Evolutionary conservation across 306 rosid genomes (phyloP).

Genomic region (Neltuma alba): DNA sequence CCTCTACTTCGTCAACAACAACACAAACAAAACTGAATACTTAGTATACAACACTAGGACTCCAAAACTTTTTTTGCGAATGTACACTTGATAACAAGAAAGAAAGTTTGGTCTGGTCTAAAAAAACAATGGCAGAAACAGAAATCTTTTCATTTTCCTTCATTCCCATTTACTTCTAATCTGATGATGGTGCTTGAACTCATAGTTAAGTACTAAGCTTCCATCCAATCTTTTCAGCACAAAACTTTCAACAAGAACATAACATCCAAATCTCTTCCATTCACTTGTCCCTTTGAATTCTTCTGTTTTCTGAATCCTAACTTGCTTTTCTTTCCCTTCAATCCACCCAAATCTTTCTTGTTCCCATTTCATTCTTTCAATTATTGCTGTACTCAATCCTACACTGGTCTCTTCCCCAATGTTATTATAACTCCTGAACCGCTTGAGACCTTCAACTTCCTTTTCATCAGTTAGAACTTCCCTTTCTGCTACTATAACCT

Average conservation of each 20-base stretch:
- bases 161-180: constrained; percentile 66
- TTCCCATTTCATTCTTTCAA: constrained; percentile 70
- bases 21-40: constrained; percentile 32
- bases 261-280: constrained; percentile 70
- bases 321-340: constrained; percentile 40
- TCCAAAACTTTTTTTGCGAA: not conserved
- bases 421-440: constrained; percentile 52
- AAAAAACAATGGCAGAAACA: not conserved
- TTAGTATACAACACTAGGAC: not conserved
- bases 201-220: constrained; percentile 46
- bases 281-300: constrained; percentile 48
- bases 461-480: constrained; percentile 33
- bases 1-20: constrained; percentile 8
- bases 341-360: constrained; percentile 45
- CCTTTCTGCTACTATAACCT: constrained; percentile 40
- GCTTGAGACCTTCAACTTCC: constrained; percentile 42
- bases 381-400: constrained; percentile 55
- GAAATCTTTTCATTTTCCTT: not conserved
- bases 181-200: constrained; percentile 52
- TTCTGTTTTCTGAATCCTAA: constrained; percentile 50
- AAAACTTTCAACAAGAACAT: constrained; percentile 67
- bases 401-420: constrained; percentile 46
- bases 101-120: not conserved
- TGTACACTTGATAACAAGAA: constrained; percentile 3
- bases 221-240: constrained; percentile 59